A percentile compares a stretch with the other conserved stretches of the same genome.
Evolutionary conservation across 1,284 basidiomycete species (phyloP).

Genomic region (Coniferiporia sulphurascens): DNA sequence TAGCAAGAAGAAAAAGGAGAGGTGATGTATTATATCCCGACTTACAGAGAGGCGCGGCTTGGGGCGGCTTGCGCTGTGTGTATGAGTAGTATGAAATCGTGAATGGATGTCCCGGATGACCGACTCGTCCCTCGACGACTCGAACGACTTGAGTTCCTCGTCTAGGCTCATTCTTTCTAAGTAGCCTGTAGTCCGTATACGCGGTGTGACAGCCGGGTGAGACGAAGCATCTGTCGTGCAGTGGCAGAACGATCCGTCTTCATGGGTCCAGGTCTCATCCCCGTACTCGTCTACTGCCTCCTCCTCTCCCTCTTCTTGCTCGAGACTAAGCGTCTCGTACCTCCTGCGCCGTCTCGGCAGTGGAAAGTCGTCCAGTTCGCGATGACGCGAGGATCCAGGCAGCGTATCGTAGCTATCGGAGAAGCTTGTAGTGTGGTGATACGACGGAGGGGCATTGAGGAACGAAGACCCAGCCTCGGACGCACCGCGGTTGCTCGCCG

Average conservation of each 20-base stretch:
- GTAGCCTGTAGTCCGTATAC: constrained; percentile 9
- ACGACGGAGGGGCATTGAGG: not conserved
- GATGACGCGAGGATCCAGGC: constrained; percentile 37
- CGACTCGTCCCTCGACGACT: constrained; percentile 2
- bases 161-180: constrained; percentile 10
- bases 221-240: constrained; percentile 9
- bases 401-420: constrained; percentile 14
- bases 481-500: not conserved
- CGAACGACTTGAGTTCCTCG: constrained; percentile 9
- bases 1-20: not conserved
- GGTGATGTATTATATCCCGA: not conserved
- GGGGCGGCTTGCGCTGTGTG: not conserved
- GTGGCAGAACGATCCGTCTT: constrained; percentile 17
- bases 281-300: not conserved
- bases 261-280: not conserved
- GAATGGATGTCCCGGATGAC: not conserved
- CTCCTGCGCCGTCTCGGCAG: constrained; percentile 24
- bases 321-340: not conserved
- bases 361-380: constrained; percentile 44
- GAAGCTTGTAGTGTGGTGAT: not conserved
- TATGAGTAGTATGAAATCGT: not conserved
- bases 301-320: not conserved
- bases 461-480: constrained; percentile 6
- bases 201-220: not conserved
- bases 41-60: constrained; percentile 6